A percentile compares a stretch with the other conserved stretches of the same genome.
phyloP scores from a whole-genome alignment of 371 early-diverging fungal species.

The Mucor irregularis region DNA sequence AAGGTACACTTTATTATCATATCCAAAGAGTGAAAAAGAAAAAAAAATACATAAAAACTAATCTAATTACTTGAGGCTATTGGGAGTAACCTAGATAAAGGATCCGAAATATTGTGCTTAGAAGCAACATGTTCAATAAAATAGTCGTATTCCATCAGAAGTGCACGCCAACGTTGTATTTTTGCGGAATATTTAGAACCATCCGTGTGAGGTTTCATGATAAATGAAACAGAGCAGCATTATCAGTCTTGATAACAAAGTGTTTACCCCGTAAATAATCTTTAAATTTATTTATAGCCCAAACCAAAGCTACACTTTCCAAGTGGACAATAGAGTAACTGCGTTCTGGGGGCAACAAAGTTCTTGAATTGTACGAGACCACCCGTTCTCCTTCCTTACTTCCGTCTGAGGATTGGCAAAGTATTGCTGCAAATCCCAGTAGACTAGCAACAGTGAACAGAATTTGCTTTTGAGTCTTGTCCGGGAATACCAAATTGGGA shows the following conservation, averaged over 20 bases:
- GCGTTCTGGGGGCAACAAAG: constrained; percentile 5
- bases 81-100: constrained; percentile 21
- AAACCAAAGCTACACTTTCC: constrained; percentile 26
- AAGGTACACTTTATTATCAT: no score
- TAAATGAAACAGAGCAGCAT: constrained; percentile 14
- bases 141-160: constrained; percentile 27
- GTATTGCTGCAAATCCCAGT: constrained; percentile 30
- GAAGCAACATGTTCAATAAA: constrained; percentile 22
- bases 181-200: neutral
- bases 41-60: no score
- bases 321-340: constrained; percentile 6
- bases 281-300: constrained; percentile 32
- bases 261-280: constrained; percentile 30
- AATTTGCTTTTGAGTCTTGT: constrained; percentile 22
- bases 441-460: constrained; percentile 38
- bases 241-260: constrained; percentile 35
- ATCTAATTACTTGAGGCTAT: no score
- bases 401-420: constrained; percentile 34
- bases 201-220: constrained; percentile 5
- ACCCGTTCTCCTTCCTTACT: constrained; percentile 18
- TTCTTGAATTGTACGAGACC: constrained; percentile 19
- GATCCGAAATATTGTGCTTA: constrained; percentile 27
- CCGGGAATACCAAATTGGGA: constrained; percentile 27
- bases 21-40: neutral
- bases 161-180: constrained; percentile 23